A percentile compares a stretch with the other conserved stretches of the same genome.
phyloP scores from a whole-genome alignment of 2,329 filamentous ascomycete genomes.

The Leptoxyphium fumago region DNA sequence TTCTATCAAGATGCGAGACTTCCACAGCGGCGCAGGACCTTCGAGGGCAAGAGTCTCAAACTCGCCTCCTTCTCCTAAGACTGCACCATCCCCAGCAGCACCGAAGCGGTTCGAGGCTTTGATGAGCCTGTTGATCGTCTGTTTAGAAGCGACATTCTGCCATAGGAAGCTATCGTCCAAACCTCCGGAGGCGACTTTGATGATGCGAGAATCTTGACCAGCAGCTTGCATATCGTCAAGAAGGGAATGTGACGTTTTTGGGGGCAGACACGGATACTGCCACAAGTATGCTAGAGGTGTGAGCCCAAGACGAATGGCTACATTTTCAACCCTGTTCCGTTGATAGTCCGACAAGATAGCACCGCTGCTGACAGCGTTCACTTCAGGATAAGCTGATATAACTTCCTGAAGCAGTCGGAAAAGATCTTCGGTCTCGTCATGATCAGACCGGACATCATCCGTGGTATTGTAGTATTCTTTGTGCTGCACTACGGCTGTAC shows the following conservation, averaged over 20 bases:
- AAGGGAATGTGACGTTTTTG: constrained; percentile 36
- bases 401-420: constrained; percentile 57
- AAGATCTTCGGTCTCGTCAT: constrained; percentile 82
- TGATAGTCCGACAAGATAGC: constrained; percentile 94
- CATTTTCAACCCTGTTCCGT: constrained; percentile 84
- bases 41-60: constrained; percentile 85
- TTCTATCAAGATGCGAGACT: constrained; percentile 49
- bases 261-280: constrained; percentile 69
- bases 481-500: constrained; percentile 53
- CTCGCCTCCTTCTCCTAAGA: constrained; percentile 86
- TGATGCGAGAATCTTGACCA: constrained; percentile 73
- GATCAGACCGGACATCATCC: constrained; percentile 14
- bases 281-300: constrained; percentile 76
- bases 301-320: constrained; percentile 71
- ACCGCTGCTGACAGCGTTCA: constrained; percentile 77
- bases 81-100: constrained; percentile 47
- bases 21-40: constrained; percentile 62
- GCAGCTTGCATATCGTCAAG: constrained; percentile 67
- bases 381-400: constrained; percentile 54
- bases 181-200: constrained; percentile 88
- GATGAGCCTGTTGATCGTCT: constrained; percentile 32
- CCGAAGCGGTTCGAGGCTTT: constrained; percentile 54
- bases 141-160: constrained; percentile 53
- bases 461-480: constrained; percentile 46
- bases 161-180: constrained; percentile 70